Evolutionary conservation across 441 rosid genomes (phyloP), one percentile per base, ranked within the genome.

Genomic region (Euphorbia celastroides): DNA sequence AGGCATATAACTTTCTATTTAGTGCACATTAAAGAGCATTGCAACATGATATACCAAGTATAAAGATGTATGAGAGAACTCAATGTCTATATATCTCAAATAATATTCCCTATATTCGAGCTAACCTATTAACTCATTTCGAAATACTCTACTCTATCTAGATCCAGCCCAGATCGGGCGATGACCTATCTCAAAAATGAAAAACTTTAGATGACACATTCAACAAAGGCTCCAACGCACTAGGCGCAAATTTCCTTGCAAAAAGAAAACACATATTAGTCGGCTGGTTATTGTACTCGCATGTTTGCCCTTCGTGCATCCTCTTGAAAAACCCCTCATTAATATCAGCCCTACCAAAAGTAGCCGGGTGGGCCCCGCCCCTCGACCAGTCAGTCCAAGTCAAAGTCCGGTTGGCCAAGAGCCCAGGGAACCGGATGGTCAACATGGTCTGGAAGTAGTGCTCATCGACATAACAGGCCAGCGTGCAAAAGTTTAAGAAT

Each of bases 351-450:
- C 82, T 36, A 61, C 96, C 97, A 32, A 89, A 94, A 0, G 97
- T 91, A 31, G 96, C 99, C 0, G 99, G 99, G 78, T 91, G 99
- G 54, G 96, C 72, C 0, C 99, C 97, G 0, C 99, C 99, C 56
- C 99, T 81, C 0, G 99, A 90, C 99, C 99, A 93, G 75, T 93
- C 99, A 34, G 85, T 95, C 95, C 88, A 93, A n/a, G 96, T 88
- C 19, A 91, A 76, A 10, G 84, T 84, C 50, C 97, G 52, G 58
- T 93, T 91, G 0, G 93, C 99, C 75, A 91, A 69, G 67, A 81
- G 86, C 54, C 72, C 69, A 23, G 96, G 86, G 52, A 67, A 64
- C 22, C 82, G 70, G 25, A 94, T 81, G 78, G 81, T 76, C 73
- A 91, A 72, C 97, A 91, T 91, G 13, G 99, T 89, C 1, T 87